phyloP scores from a whole-genome alignment of 1,284 basidiomycete species.

The Mycena citricolor region DNA sequence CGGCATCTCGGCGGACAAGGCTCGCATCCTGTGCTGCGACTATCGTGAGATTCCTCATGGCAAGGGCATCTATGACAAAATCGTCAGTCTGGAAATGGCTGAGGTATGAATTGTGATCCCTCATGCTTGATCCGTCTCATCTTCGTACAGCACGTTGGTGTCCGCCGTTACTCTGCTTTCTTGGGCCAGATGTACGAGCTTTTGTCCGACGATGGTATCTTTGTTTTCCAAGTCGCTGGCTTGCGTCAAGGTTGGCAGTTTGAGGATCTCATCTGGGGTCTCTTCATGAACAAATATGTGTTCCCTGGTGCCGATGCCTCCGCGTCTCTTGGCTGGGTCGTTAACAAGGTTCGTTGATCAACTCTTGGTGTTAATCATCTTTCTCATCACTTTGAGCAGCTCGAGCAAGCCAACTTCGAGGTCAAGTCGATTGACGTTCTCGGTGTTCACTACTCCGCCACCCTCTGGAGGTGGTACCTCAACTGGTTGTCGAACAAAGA shows the following conservation, averaged over 20 bases:
- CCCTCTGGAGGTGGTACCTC: slow-evolving; percentile 92
- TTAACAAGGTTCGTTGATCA: slow-evolving; percentile 46
- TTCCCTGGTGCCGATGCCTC: slow-evolving; percentile 98
- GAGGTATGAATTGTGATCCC: slow-evolving; percentile 62
- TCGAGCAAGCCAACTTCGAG: slow-evolving; percentile 93
- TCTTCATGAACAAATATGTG: slow-evolving; percentile 96
- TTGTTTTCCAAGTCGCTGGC: slow-evolving; percentile 96
- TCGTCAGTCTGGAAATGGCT: slow-evolving; percentile 97
- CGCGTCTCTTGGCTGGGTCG: slow-evolving; percentile 94
- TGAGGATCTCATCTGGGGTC: slow-evolving; percentile 95
- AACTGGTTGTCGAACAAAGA: slow-evolving; percentile 94
- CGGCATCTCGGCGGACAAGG: slow-evolving; percentile 70
- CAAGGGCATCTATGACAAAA: slow-evolving; percentile 87
- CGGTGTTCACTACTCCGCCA: slow-evolving; percentile 96
- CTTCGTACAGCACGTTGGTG: slow-evolving; percentile 78
- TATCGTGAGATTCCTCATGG: slow-evolving; percentile 89
- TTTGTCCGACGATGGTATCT: slow-evolving; percentile 91
- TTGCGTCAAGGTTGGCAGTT: slow-evolving; percentile 95
- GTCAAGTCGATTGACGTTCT: slow-evolving; percentile 96
- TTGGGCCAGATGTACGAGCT: slow-evolving; percentile 91
- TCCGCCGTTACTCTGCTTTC: slow-evolving; percentile 91
- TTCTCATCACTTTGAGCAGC: slow-evolving; percentile 38
- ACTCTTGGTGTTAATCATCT: not conserved
- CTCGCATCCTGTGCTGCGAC: slow-evolving; percentile 92
- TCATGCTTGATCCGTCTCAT: not conserved